A percentile compares a stretch with the other conserved stretches of the same genome.
These are phyloP conservation scores for Picea abies DNA, from an alignment of 83 land plant species.

Conservation along the genomic window DNA sequence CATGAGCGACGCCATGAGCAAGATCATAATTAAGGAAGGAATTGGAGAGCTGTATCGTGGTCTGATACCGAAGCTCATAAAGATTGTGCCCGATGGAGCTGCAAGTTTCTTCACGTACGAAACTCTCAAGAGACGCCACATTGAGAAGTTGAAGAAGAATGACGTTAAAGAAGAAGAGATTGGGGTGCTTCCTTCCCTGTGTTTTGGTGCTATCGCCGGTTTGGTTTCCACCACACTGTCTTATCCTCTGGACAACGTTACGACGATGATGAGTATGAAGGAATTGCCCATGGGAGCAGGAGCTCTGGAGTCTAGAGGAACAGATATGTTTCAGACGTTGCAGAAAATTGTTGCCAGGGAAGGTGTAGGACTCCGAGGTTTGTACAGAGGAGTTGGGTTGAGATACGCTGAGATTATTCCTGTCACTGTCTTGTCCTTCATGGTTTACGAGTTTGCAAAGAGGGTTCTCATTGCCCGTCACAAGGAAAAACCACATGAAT, in stretches of 20 bases:
- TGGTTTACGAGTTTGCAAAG: conserved; percentile 3
- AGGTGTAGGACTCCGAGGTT: neutral
- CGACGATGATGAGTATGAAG: conserved; percentile 39
- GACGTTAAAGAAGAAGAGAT: neutral
- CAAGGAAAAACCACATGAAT: neutral
- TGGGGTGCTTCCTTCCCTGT: conserved; percentile 24
- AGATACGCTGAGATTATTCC: conserved; percentile 4
- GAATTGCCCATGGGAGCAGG: conserved; percentile 23
- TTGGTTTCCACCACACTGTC: conserved; percentile 39
- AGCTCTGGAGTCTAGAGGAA: neutral
- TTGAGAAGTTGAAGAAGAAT: conserved; percentile 2
- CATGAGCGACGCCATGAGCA: conserved; percentile 12
- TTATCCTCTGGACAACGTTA: conserved; percentile 38
- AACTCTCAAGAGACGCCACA: conserved; percentile 17
- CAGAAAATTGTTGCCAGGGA: neutral
- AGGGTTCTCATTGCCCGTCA: conserved; percentile 10
- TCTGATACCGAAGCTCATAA: conserved; percentile 23
- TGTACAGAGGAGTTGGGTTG: conserved; percentile 9
- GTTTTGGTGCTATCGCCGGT: conserved; percentile 42
- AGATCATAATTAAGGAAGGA: conserved; percentile 29
- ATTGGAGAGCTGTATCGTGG: conserved; percentile 32
- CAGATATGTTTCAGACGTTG: neutral
- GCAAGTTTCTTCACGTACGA: conserved; percentile 47
- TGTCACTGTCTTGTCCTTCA: neutral
- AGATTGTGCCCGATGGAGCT: conserved; percentile 39